Conservation (phyloP, 257 asterid species). For the Solanum clarkiae region DNA sequence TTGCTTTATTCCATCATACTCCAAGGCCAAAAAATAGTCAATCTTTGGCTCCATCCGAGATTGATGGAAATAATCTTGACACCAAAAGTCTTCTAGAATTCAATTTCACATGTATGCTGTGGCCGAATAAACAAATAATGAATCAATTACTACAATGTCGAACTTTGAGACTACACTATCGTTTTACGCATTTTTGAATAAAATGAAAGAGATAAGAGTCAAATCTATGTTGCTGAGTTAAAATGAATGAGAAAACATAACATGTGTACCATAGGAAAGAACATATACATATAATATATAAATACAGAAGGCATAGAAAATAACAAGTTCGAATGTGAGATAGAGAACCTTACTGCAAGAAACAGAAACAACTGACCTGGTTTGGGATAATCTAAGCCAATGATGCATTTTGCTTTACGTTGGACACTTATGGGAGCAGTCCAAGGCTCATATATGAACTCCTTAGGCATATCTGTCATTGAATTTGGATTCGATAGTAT, state of each 20-base stretch:
- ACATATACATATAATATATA: neutral
- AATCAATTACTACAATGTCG: neutral
- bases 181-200: neutral
- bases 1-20: too few species aligned
- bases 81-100: neutral
- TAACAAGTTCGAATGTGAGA: neutral
- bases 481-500: neutral
- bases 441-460: constrained; percentile 96
- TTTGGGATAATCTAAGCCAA: constrained; percentile 89
- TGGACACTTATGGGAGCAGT: constrained; percentile 77
- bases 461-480: constrained; percentile 83
- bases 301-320: neutral
- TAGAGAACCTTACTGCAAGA: neutral
- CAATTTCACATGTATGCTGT: neutral
- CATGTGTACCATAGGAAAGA: neutral
- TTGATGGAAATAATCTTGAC: too few species aligned
- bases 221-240: neutral
- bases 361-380: constrained; percentile 47
- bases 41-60: too few species aligned
- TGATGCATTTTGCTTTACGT: constrained; percentile 68
- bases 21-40: too few species aligned
- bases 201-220: neutral
- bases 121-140: neutral
- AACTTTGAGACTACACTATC: neutral
- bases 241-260: neutral